These are phyloP conservation scores for Aspergillaceae sp. DNA, from an alignment of 2,329 filamentous ascomycete genomes.

Conservation along the genomic window DNA sequence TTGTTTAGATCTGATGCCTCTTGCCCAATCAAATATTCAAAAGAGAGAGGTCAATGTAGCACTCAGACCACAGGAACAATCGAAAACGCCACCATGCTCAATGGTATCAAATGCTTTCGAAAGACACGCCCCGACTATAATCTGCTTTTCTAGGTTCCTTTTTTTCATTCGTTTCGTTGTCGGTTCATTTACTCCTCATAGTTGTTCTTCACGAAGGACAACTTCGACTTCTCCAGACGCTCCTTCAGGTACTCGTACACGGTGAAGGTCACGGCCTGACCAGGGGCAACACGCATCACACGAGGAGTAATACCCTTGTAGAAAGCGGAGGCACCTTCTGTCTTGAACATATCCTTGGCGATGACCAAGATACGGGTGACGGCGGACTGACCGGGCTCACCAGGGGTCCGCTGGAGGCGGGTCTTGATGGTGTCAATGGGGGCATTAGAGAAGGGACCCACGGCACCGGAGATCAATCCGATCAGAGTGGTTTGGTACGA, in stretches of 20 bases:
- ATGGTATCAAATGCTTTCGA: conserved; percentile 20
- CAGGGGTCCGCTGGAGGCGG: conserved; percentile 80
- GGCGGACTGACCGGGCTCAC: conserved; percentile 70
- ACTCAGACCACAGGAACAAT: conserved; percentile 11
- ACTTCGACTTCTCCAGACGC: conserved; percentile 58
- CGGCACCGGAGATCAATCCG: conserved; percentile 82
- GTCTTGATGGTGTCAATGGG: conserved; percentile 99
- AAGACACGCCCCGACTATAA: conserved; percentile 1
- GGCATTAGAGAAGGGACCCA: conserved; percentile 92
- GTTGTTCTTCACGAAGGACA: conserved; percentile 50
- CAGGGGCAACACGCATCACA: conserved; percentile 94
- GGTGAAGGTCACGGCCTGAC: conserved; percentile 70
- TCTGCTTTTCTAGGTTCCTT: not conserved
- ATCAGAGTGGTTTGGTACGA: conserved; percentile 86
- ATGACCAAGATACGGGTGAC: conserved; percentile 70
- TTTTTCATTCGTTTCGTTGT: not conserved
- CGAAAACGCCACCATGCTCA: conserved; percentile 20
- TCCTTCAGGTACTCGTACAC: conserved; percentile 72
- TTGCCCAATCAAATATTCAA: conserved; percentile 5
- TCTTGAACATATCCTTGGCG: conserved; percentile 77
- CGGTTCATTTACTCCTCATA: conserved; percentile 51
- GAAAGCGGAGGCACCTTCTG: conserved; percentile 89
- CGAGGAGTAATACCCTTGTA: conserved; percentile 98
- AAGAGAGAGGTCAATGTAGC: conserved; percentile 6
- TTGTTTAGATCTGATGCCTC: conserved; percentile 5